These are phyloP conservation scores for Trichoderma simmonsii DNA, from an alignment of 2,329 filamentous ascomycete genomes.

Conservation along the genomic window DNA sequence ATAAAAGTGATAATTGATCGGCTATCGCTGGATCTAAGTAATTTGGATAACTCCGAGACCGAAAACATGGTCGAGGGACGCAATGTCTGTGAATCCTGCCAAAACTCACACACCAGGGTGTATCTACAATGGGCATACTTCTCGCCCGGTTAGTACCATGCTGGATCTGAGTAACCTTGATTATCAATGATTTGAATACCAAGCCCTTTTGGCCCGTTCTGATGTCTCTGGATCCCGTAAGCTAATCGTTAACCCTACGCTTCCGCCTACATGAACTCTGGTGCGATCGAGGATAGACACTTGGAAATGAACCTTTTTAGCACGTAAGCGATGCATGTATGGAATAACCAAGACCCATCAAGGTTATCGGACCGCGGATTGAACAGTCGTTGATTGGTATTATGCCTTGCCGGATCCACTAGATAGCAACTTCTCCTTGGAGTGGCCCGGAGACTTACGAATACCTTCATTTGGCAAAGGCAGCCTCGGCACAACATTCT, in stretches of 20 bases:
- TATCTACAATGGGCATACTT: background rate
- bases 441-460: background rate
- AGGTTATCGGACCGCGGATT: background rate
- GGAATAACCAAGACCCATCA: background rate
- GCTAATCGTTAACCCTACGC: background rate
- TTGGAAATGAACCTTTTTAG: background rate
- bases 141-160: background rate
- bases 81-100: background rate
- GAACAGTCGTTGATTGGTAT: background rate
- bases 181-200: background rate
- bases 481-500: background rate
- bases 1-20: background rate
- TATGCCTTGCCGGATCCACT: background rate
- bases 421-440: background rate
- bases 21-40: background rate
- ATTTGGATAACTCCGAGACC: fast-evolving
- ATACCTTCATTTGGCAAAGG: background rate
- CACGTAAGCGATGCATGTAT: background rate
- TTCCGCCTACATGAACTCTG: background rate
- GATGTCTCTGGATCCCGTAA: background rate
- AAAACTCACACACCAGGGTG: background rate
- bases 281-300: background rate
- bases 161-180: background rate
- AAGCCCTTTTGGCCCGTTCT: background rate
- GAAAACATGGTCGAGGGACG: background rate